Evolutionary conservation across 208 protist genomes (phyloP).

Genomic region (Leptomonas seymouri): DNA sequence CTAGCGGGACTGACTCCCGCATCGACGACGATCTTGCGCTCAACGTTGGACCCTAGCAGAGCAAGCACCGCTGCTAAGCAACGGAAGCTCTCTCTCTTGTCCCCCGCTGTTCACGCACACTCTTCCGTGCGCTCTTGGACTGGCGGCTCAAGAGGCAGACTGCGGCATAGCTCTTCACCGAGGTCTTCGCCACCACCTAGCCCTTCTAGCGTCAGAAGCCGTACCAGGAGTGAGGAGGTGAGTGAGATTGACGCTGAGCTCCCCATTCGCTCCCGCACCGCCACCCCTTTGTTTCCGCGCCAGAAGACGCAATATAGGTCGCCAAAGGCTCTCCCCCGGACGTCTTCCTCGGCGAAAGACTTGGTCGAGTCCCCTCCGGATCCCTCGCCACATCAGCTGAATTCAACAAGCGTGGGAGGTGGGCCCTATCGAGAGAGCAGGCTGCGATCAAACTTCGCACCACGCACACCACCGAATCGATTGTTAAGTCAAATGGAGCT

Average conservation of each 20-base stretch:
- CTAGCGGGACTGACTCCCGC: not conserved
- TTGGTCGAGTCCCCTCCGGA: constrained; percentile 16
- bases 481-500: constrained; percentile 32
- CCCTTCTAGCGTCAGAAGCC: not conserved
- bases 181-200: not conserved
- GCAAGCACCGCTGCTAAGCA: not conserved
- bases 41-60: not conserved
- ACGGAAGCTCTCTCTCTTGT: not conserved
- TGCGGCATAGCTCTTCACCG: not conserved
- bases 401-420: not conserved
- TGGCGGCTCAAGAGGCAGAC: not conserved
- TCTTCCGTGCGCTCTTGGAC: not conserved
- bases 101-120: not conserved
- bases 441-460: not conserved
- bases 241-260: constrained; percentile 3
- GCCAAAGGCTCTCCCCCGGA: not conserved
- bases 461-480: not conserved
- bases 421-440: not conserved
- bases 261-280: constrained; percentile 17
- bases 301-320: not conserved
- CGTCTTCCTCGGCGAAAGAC: not conserved
- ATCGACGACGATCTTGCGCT: not conserved
- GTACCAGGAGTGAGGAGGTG: not conserved
- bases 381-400: not conserved
- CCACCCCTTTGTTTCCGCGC: constrained; percentile 19